Evolutionary conservation across 78 protist species (phyloP).

Genomic region (Guillardia theta): DNA sequence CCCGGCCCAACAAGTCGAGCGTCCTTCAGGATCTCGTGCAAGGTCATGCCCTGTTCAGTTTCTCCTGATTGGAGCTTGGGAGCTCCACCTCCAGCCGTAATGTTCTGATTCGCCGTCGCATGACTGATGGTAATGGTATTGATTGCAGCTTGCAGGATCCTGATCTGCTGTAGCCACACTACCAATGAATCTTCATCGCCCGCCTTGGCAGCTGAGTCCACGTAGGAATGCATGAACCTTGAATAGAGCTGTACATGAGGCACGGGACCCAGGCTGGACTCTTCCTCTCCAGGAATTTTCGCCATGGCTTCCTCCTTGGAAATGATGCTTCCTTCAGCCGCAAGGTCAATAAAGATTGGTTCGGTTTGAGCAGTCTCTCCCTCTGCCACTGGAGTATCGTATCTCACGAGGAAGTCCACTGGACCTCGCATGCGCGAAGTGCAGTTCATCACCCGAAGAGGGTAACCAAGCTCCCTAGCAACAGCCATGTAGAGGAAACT

Average conservation of each 20-base stretch:
- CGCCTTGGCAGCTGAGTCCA: not conserved
- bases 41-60: not conserved
- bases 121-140: not conserved
- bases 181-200: not conserved
- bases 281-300: no score
- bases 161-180: slow-evolving; percentile 39
- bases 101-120: not conserved
- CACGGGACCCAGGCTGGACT: not conserved
- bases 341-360: not conserved
- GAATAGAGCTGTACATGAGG: slow-evolving; percentile 18
- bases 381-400: no score
- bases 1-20: not conserved
- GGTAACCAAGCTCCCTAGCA: not conserved
- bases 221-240: not conserved
- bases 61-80: not conserved
- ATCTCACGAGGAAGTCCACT: not conserved
- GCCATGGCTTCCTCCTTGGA: not conserved
- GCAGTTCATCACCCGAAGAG: not conserved
- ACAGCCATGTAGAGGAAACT: not conserved
- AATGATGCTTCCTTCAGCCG: not conserved
- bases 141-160: slow-evolving; percentile 22
- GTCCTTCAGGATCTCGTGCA: not conserved
- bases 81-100: not conserved
- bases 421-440: not conserved
- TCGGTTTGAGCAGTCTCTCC: no score